Conservation (phyloP, 2,329 filamentous ascomycete genomes). For the Cephalotrichum gorgonifer region DNA sequence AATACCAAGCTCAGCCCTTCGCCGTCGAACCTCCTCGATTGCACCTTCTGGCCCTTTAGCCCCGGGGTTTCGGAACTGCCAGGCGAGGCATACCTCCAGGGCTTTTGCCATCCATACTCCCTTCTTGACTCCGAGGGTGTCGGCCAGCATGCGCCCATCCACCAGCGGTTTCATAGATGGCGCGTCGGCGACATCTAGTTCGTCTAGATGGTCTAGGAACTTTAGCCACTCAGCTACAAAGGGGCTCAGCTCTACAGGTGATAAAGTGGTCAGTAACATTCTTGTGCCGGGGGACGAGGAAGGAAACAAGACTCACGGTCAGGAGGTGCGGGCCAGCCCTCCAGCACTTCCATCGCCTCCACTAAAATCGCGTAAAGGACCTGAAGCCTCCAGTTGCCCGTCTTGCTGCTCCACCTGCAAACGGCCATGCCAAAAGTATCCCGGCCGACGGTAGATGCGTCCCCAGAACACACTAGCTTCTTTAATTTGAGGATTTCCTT, state of each 20-base stretch:
- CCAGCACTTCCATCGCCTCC: constrained; percentile 40
- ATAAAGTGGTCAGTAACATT: constrained; percentile 6
- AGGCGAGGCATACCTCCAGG: constrained; percentile 69
- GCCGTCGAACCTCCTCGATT: constrained; percentile 46
- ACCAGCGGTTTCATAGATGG: constrained; percentile 52
- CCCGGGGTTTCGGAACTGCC: constrained; percentile 76
- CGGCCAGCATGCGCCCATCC: constrained; percentile 64
- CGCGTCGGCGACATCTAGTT: constrained; percentile 46
- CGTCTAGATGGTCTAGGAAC: constrained; percentile 44
- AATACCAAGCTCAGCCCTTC: constrained; percentile 42
- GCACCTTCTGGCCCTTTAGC: constrained; percentile 47
- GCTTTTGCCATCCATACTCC: constrained; percentile 80
- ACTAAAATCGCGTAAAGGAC: constrained; percentile 57
- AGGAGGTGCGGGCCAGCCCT: constrained; percentile 28
- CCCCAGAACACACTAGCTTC: constrained; percentile 35
- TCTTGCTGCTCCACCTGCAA: constrained; percentile 54
- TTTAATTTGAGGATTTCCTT: constrained; percentile 54
- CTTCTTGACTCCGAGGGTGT: constrained; percentile 57
- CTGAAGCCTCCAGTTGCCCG: constrained; percentile 59
- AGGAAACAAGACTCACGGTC: not conserved
- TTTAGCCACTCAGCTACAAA: constrained; percentile 40
- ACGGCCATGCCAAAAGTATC: constrained; percentile 67
- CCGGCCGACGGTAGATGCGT: constrained; percentile 35
- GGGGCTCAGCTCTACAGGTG: constrained; percentile 29
- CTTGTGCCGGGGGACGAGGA: too few relatives aligned